Evolutionary conservation across 805 yeast species (phyloP).

Genomic region (Yarrowia yakushimensis): DNA sequence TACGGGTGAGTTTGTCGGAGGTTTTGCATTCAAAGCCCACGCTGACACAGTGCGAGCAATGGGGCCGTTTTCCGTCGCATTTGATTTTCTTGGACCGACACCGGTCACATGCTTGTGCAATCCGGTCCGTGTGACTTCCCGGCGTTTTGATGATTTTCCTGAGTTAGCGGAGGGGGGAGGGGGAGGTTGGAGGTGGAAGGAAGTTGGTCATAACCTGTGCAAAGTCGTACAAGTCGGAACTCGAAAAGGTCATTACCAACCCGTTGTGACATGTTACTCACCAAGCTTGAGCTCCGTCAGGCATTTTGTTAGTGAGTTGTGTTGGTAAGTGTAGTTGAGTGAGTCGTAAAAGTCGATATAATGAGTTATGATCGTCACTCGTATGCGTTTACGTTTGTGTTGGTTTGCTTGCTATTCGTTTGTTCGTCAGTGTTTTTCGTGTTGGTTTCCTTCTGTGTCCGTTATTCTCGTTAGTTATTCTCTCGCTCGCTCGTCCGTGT

Average conservation of each 20-base stretch:
- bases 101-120: conserved; percentile 89
- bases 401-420: too few relatives aligned
- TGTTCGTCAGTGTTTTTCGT: neutral
- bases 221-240: too few relatives aligned
- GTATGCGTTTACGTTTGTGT: too few relatives aligned
- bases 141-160: conserved; percentile 63
- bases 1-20: conserved; percentile 78
- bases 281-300: conserved; percentile 44
- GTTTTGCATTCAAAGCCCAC: conserved; percentile 87
- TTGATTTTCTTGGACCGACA: conserved; percentile 69
- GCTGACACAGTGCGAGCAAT: conserved; percentile 75
- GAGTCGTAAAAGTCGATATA: too few relatives aligned
- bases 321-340: neutral
- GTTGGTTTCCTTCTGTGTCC: too few relatives aligned
- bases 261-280: conserved; percentile 27
- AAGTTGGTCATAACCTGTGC: too few relatives aligned
- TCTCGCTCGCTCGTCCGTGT: too few relatives aligned
- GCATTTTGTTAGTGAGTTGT: conserved; percentile 33
- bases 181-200: neutral
- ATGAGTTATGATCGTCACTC: too few relatives aligned
- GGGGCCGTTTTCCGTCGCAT: conserved; percentile 67
- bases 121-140: conserved; percentile 62
- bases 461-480: neutral
- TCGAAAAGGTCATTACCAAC: too few relatives aligned
- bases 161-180: neutral